phyloP scores from a whole-genome alignment of 176 grass and related monocot species.

The Urochloa ruziziensis region DNA sequence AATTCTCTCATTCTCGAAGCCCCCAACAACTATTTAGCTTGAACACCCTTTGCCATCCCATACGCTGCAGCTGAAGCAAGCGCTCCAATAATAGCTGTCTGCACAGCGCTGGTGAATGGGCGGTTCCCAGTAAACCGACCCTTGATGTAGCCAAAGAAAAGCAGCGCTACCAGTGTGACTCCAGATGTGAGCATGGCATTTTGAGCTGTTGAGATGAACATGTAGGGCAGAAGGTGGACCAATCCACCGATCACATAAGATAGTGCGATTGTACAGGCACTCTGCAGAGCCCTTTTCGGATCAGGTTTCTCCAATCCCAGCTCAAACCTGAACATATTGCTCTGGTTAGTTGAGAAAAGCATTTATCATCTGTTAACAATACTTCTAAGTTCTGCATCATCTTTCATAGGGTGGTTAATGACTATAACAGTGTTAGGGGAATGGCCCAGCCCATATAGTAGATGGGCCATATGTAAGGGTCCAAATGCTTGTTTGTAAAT shows the following conservation, averaged over 20 bases:
- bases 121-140: slow-evolving; percentile 71
- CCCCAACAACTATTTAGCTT: slow-evolving; percentile 39
- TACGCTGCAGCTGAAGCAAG: slow-evolving; percentile 81
- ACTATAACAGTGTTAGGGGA: slow-evolving; percentile 18
- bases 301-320: slow-evolving; percentile 86
- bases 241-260: slow-evolving; percentile 73
- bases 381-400: neutral
- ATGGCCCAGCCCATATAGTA: too few species aligned
- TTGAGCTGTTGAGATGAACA: slow-evolving; percentile 61
- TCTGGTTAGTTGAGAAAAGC: slow-evolving; percentile 1
- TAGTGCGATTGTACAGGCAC: slow-evolving; percentile 69
- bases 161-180: slow-evolving; percentile 56
- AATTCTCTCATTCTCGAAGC: too few species aligned
- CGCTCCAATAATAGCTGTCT: slow-evolving; percentile 75
- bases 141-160: slow-evolving; percentile 91
- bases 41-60: slow-evolving; percentile 70
- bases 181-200: slow-evolving; percentile 73
- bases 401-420: neutral
- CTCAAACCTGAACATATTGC: slow-evolving; percentile 72
- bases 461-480: too few species aligned
- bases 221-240: slow-evolving; percentile 80
- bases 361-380: neutral
- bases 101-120: slow-evolving; percentile 66
- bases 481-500: too few species aligned
- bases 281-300: slow-evolving; percentile 75